phyloP scores from a whole-genome alignment of 108 stramenopile species.

The Discostella stelligeroides region DNA sequence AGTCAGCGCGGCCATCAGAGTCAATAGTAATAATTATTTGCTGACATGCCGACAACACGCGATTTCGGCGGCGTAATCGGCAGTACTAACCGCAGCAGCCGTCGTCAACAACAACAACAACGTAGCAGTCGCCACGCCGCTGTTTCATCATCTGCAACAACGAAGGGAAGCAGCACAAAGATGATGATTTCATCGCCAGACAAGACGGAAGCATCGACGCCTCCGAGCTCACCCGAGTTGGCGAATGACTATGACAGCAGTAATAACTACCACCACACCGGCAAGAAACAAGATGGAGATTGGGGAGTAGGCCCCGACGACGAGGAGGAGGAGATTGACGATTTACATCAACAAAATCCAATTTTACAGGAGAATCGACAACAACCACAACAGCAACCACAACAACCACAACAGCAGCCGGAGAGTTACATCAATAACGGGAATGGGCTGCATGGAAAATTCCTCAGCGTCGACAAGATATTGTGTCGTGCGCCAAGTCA shows the following conservation, averaged over 20 bases:
- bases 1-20: too few species aligned
- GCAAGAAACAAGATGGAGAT: not conserved
- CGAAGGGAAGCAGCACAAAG: not conserved
- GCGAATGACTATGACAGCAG: not conserved
- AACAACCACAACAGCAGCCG: not conserved
- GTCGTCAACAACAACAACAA: too few species aligned
- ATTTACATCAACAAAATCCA: not conserved
- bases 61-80: too few species aligned
- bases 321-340: slow-evolving; percentile 11
- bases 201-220: slow-evolving; percentile 10
- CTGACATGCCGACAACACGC: too few species aligned
- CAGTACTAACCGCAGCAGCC: too few species aligned
- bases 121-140: not conserved
- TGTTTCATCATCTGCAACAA: not conserved
- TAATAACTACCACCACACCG: not conserved
- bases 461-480: slow-evolving; percentile 32
- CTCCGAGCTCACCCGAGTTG: not conserved
- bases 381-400: not conserved
- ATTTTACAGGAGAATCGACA: not conserved
- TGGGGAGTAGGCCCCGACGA: slow-evolving; percentile 26
- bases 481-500: slow-evolving; percentile 28
- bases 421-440: too few species aligned
- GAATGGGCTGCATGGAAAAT: not conserved
- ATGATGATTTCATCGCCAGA: not conserved
- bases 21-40: too few species aligned